Evolutionary conservation across 2,329 filamentous ascomycete genomes (phyloP), one percentile per base, ranked within the genome.

Genomic region (Hypoxylon sp.): DNA sequence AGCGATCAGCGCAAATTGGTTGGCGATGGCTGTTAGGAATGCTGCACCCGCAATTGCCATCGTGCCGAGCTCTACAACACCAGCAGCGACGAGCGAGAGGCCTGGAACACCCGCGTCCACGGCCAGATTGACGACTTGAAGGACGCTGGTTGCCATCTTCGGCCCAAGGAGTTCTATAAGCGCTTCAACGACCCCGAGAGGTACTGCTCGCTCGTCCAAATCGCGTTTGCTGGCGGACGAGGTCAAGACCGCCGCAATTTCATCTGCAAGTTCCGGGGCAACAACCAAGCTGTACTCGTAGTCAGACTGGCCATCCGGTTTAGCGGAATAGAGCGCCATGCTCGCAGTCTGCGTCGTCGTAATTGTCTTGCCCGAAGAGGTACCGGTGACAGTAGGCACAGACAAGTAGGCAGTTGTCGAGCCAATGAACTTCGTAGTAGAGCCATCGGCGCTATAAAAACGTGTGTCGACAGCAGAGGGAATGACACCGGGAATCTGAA

Each of bases 381-480:
- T 43, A 43, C 38, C 38, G 17, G 38, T 43, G 9, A 43, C 38
- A 7, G 38, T 43, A 10, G 38, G 38, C n/a, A 48, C 25, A 30
- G 53, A 57, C 19, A 46, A 36, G 25, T 34, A 57, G 21, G 41
- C 28, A 34, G 25, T 32, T 36, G 53, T 57, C 14, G 41, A 46
- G n/a, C 53, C 53, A 34, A 57, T 46, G n/a, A 46, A 57, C n/a
- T 57, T 57, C 9, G 53, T 57, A 13, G 41, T 57, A 5, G 41
- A 36, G n/a, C 53, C 53, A 46, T 57, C 53, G 21, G 23, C n/a
- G n/a, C 36, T 55, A 32, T 55, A 55, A 45, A 32, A 55, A 23
- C 41, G 25, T 10, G 53, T 57, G 23, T 57, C 53, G 17, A 57
- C 53, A 21, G 53, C 41, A n/a, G 38, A 46, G 17, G 41, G 53